A percentile compares a stretch with the other conserved stretches of the same genome.
These are phyloP conservation scores for Suillus tomentosus DNA, from an alignment of 768 basidiomycete genomes.

Conservation along the genomic window DNA sequence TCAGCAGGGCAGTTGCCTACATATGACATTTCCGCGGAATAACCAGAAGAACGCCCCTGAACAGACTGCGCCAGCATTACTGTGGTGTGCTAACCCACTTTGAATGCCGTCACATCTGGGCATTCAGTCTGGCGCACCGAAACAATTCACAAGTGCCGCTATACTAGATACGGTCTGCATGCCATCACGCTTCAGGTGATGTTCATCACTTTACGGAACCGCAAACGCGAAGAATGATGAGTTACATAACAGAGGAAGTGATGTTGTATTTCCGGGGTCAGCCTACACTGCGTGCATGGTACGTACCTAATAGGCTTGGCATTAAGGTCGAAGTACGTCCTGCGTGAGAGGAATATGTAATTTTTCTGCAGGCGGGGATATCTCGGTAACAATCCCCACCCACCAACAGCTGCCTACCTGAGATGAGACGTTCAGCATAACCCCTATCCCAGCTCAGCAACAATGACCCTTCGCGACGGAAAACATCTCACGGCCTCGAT, in stretches of 20 bases:
- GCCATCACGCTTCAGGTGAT: background rate
- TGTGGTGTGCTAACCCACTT: background rate
- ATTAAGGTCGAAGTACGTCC: background rate
- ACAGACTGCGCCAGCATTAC: background rate
- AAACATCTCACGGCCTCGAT: slow-evolving; percentile 1
- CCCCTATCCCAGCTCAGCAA: slow-evolving; percentile 4
- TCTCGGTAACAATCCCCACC: background rate
- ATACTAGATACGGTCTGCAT: background rate
- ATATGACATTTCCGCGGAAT: slow-evolving; percentile 8
- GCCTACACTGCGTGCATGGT: background rate
- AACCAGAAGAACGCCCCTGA: slow-evolving; percentile 1
- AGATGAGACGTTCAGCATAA: background rate
- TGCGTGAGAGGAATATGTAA: slow-evolving; percentile 1
- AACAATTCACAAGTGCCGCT: background rate
- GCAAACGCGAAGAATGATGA: background rate
- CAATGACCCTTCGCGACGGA: background rate
- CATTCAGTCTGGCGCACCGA: background rate
- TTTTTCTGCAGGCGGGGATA: background rate
- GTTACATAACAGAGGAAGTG: background rate
- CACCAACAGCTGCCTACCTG: background rate
- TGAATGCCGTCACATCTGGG: background rate
- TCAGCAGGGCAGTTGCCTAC: background rate
- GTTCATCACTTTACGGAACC: background rate
- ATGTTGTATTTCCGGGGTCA: background rate
- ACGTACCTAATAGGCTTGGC: background rate